Evolutionary conservation across 176 grass and related monocot species (phyloP).

Genomic region (Hyparrhenia diplandra): DNA sequence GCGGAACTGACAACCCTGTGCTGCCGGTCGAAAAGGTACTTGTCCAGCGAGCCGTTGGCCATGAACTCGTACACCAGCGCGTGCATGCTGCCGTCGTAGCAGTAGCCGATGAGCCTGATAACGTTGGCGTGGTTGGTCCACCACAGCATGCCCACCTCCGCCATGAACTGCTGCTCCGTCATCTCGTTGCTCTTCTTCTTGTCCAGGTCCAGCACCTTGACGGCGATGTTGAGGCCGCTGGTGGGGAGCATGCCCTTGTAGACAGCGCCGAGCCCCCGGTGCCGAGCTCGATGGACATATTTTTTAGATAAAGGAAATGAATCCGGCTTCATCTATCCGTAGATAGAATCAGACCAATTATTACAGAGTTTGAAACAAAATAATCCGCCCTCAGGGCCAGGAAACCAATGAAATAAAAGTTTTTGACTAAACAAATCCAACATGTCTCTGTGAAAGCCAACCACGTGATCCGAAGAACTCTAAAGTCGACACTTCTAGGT

Average conservation of each 20-base stretch:
- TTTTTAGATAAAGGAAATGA: no score
- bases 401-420: no score
- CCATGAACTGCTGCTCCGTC: conserved; percentile 1
- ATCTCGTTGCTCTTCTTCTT: neutral
- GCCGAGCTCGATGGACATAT: no score
- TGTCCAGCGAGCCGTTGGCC: neutral
- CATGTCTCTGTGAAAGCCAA: no score
- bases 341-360: no score
- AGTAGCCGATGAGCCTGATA: neutral
- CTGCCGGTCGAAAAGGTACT: neutral
- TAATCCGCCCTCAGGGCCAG: no score
- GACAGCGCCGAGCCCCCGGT: neutral
- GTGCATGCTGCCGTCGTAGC: neutral
- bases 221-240: neutral
- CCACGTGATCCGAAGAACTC: no score
- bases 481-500: no score
- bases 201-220: neutral
- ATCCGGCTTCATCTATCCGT: no score
- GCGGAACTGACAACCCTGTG: no score
- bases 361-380: no score
- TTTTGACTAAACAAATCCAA: no score
- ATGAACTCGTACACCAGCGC: neutral
- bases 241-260: neutral
- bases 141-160: neutral
- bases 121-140: neutral